These are phyloP conservation scores for Diplodia intermedia DNA, from an alignment of 2,329 filamentous ascomycete genomes.

Conservation along the genomic window DNA sequence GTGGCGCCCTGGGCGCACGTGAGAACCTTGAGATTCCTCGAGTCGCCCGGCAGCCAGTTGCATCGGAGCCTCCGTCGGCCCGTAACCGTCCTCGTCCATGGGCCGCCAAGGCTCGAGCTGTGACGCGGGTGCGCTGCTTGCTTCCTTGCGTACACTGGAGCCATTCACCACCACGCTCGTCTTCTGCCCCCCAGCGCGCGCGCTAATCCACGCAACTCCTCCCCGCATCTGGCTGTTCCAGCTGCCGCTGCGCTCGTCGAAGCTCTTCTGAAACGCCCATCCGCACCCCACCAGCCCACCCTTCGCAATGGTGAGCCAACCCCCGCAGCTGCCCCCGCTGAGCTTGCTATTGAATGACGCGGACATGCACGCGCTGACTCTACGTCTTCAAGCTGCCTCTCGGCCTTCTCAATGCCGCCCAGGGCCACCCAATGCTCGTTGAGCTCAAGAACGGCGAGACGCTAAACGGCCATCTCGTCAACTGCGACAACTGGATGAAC, in stretches of 20 bases:
- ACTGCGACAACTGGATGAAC: conserved; percentile 99
- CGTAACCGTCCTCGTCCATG: neutral
- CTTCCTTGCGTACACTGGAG: neutral
- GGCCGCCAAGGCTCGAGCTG: conserved; percentile 10
- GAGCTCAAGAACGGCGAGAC: conserved; percentile 98
- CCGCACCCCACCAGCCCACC: neutral
- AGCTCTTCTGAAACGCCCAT: neutral
- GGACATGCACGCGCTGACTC: conserved; percentile 40
- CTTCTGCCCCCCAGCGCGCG: neutral
- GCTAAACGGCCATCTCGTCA: conserved; percentile 92
- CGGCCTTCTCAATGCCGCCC: conserved; percentile 90
- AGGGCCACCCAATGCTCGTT: conserved; percentile 97
- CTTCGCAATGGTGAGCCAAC: conserved; percentile 31
- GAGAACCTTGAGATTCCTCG: conserved; percentile 2
- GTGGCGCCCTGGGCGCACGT: neutral
- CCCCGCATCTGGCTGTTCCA: neutral
- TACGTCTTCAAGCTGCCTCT: conserved; percentile 61
- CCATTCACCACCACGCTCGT: neutral
- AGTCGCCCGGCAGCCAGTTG: neutral
- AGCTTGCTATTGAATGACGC: conserved; percentile 32
- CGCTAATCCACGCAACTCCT: neutral
- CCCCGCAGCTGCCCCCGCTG: conserved; percentile 10
- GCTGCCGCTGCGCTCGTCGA: conserved; percentile 7
- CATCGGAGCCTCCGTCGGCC: conserved; percentile 16
- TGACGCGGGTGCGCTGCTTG: conserved; percentile 13